Evolutionary conservation across 1,284 basidiomycete species (phyloP), one percentile per base, ranked within the genome.

Genomic region (Phylloporus gajari): DNA sequence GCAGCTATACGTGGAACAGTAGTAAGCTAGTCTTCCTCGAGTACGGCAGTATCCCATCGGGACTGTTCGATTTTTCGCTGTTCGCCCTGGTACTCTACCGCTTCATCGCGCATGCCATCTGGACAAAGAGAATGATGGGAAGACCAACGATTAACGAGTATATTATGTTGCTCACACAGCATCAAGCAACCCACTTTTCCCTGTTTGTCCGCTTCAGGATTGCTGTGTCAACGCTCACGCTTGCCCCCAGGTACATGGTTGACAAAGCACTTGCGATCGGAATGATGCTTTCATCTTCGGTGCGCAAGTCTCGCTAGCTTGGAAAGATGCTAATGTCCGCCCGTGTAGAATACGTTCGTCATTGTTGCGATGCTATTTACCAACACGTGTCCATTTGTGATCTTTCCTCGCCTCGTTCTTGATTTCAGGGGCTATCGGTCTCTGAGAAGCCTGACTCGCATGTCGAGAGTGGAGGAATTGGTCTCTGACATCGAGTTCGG

Each of bases 161-260:
- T 27, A 70, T 75, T 66, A 42, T 3, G 44, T 38, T 75, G 8
- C 61, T 75, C 1, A 44, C 74, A 5, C 51, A 72, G 25, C 71
- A 75, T 38, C 70, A 56, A 35, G 42, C 13, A 42, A 27, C 75
- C 42, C 75, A 75, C 38, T 75, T 75, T 38, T 9, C 75, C 56
- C 46, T 75, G 74, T 75, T n/a, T 23, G 68, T n/a, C 42, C 6
- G 73, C 38, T 5, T 19, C 17, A 38, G 25, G 25, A 30, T 42
- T 42, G 13, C n/a, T 8, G 38, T 17, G 15, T 12, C 21, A 61
- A 27, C 21, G 21, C 61, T 74, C 35, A 67, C 42, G 7, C 27
- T 15, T 19, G 67, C 42, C 11, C 12, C 2, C 51, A 74, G 74
- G 46, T 71, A 69, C 56, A 30, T 76, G 15, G 12, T 12, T 11